Percentiles rank a stretch among this genome's conserved stretches.
Evolutionary conservation across 257 asterid species (phyloP).

Genomic region (Ophiorrhiza pumila): DNA sequence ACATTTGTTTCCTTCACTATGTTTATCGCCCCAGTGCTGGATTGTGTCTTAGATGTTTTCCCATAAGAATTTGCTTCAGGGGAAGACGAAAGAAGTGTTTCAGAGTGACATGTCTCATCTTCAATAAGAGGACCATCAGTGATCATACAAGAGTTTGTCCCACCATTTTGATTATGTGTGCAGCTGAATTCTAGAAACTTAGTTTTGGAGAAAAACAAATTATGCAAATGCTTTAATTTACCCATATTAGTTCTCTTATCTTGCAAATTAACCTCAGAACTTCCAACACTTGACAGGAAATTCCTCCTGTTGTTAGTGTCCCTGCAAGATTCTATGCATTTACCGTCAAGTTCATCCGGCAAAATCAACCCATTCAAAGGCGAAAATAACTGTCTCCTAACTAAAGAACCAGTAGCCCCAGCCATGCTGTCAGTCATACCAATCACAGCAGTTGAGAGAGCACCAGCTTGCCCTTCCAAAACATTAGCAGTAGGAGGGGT

Average conservation of each 20-base stretch:
- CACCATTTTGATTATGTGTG: slow-evolving; percentile 32
- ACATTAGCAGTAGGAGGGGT: slow-evolving; percentile 18
- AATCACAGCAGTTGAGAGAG: slow-evolving; percentile 25
- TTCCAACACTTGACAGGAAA: slow-evolving; percentile 25
- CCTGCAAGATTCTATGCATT: slow-evolving; percentile 42
- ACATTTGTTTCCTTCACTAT: slow-evolving; percentile 26
- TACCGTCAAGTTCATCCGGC: slow-evolving; percentile 47
- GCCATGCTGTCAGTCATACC: slow-evolving; percentile 21
- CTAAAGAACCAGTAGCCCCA: slow-evolving; percentile 45
- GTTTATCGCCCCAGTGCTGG: slow-evolving; percentile 28
- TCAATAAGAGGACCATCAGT: slow-evolving; percentile 55
- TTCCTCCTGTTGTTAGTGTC: slow-evolving; percentile 22
- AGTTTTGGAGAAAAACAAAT: slow-evolving; percentile 34
- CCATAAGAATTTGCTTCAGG: slow-evolving; percentile 22
- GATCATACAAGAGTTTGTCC: slow-evolving; percentile 31
- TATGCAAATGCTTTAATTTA: slow-evolving; percentile 30
- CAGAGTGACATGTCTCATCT: slow-evolving; percentile 22
- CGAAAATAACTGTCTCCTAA: slow-evolving; percentile 61
- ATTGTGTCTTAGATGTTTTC: slow-evolving; percentile 26
- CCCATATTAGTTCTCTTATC: slow-evolving; percentile 64
- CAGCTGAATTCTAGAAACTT: slow-evolving; percentile 26
- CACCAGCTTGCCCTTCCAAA: slow-evolving; percentile 30
- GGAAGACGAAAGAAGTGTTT: slow-evolving; percentile 27
- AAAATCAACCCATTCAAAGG: slow-evolving; percentile 56
- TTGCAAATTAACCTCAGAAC: slow-evolving; percentile 28